Percentiles rank a stretch among this genome's conserved stretches.
These are phyloP conservation scores for Xanthoconium purpureum DNA, from an alignment of 768 basidiomycete species.

Conservation along the genomic window DNA sequence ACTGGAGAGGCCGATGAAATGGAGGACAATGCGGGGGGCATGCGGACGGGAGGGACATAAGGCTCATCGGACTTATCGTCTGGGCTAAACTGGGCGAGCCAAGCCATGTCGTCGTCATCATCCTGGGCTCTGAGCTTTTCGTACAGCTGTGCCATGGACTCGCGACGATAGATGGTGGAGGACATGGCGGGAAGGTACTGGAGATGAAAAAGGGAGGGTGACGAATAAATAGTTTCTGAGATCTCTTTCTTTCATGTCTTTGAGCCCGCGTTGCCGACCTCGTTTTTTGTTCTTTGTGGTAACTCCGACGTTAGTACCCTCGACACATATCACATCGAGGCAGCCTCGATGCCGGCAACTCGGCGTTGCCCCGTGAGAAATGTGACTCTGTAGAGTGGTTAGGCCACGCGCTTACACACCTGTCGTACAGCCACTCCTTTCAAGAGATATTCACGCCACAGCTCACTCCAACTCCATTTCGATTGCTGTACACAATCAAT, in stretches of 20 bases:
- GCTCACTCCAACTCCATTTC: slow-evolving; percentile 11
- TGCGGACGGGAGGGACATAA: slow-evolving; percentile 18
- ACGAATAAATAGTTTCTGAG: slow-evolving; percentile 30
- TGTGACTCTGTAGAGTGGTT: slow-evolving; percentile 29
- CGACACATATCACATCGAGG: slow-evolving; percentile 36
- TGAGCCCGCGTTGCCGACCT: slow-evolving; percentile 38
- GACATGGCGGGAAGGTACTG: slow-evolving; percentile 23
- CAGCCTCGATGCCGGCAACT: slow-evolving; percentile 27
- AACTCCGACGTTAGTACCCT: slow-evolving; percentile 37
- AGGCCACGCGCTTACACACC: slow-evolving; percentile 22
- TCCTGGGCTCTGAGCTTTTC: slow-evolving; percentile 35
- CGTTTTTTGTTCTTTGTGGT: slow-evolving; percentile 40
- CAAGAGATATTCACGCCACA: slow-evolving; percentile 5
- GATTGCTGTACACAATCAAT: slow-evolving; percentile 13
- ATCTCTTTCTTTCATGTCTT: slow-evolving; percentile 39
- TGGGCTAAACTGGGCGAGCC: slow-evolving; percentile 35
- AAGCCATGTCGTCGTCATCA: slow-evolving; percentile 34
- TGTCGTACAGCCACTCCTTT: slow-evolving; percentile 18
- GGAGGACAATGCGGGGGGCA: slow-evolving; percentile 22
- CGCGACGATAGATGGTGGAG: slow-evolving; percentile 33
- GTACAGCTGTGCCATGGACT: slow-evolving; percentile 36
- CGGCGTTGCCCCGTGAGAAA: slow-evolving; percentile 27
- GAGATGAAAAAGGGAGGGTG: slow-evolving; percentile 16
- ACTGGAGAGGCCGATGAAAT: slow-evolving; percentile 29
- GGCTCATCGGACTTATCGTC: slow-evolving; percentile 32